phyloP scores from a whole-genome alignment of 768 basidiomycete species.

The Ramaria sp. region DNA sequence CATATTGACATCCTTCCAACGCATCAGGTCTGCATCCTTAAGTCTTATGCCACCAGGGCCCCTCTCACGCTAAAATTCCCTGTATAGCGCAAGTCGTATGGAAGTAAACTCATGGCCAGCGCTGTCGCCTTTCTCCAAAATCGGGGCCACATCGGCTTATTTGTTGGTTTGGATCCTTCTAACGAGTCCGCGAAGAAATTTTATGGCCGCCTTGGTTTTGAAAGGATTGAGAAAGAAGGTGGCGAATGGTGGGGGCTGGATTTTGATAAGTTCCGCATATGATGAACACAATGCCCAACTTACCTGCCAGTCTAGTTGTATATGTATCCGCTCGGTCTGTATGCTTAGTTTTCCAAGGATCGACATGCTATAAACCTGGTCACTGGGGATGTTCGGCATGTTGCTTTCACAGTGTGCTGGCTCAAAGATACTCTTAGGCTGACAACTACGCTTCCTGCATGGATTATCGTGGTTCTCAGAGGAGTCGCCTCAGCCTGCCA shows the following conservation, averaged over 20 bases:
- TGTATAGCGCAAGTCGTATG: constrained; percentile 46
- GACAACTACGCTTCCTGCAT: too few relatives aligned
- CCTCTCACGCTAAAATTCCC: not conserved
- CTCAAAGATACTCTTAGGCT: too few relatives aligned
- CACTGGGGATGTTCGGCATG: too few relatives aligned
- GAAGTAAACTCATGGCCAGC: constrained; percentile 45
- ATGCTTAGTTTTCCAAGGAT: too few relatives aligned
- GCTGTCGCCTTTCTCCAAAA: constrained; percentile 45
- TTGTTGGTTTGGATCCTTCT: constrained; percentile 58
- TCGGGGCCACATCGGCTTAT: constrained; percentile 38
- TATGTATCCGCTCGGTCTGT: too few relatives aligned
- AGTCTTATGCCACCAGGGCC: not conserved
- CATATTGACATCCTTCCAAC: constrained; percentile 63
- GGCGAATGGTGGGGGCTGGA: constrained; percentile 6
- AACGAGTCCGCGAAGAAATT: constrained; percentile 52
- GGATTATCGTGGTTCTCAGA: too few relatives aligned
- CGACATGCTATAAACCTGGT: too few relatives aligned
- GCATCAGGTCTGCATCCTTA: constrained; percentile 31
- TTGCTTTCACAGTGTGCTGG: too few relatives aligned
- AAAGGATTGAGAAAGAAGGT: constrained; percentile 27
- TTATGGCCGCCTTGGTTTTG: constrained; percentile 55
- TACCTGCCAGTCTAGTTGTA: too few relatives aligned
- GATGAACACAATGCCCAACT: too few relatives aligned
- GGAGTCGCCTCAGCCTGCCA: too few relatives aligned
- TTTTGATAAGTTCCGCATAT: constrained; percentile 2